Base-by-base conservation (phyloP, 1,139 yeast species). In the Insectozyma bohioensis region DNA sequence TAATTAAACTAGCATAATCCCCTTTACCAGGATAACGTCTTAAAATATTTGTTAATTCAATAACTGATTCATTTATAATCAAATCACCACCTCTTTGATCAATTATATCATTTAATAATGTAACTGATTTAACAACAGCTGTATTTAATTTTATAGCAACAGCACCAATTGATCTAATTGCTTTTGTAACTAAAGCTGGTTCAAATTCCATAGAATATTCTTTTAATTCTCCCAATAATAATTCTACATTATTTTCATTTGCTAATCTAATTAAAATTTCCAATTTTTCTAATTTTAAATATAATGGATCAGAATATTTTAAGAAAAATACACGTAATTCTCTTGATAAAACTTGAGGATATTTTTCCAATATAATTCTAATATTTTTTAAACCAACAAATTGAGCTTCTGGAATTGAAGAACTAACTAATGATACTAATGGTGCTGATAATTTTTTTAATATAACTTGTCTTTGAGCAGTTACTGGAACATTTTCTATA, bases 161-260 rank as follows among this genome's bases (percentile, higher is more conserved):
- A 39, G 94, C 88, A 2, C 96, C 95, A 47, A 92, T 78, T 3
- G 95, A 94, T 45, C 72, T 74, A 32, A 92, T 82, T 1, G 97
- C 80, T 36, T 87, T 78, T 21, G 85, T 69, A 14, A 88, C 95
- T 53, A 94, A 82, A 40, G 90, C 90, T 32, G 86, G 80, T 49
- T 94, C 98, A 46, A 90, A 87, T 55, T 94, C 98, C 82, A 86
- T 81, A 4, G 97, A 81, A 56, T 94, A 84, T 58, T 94, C 99
- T 54, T 85, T 83, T 43, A 92, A 70, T 61, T 94, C 99, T 11
- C 90, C 78, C 39, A 92, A 63, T 30, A 92, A 66, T 43, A 85
- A 68, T 26, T 80, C 71, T 31, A 82, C 76, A 54, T 87, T 94
- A 31, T 69, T 61, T 26, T 77, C 78, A 46, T 78, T 81, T 6